Conservation (phyloP, 2,329 filamentous ascomycete genomes). For the Pseudogymnoascus sp. region DNA sequence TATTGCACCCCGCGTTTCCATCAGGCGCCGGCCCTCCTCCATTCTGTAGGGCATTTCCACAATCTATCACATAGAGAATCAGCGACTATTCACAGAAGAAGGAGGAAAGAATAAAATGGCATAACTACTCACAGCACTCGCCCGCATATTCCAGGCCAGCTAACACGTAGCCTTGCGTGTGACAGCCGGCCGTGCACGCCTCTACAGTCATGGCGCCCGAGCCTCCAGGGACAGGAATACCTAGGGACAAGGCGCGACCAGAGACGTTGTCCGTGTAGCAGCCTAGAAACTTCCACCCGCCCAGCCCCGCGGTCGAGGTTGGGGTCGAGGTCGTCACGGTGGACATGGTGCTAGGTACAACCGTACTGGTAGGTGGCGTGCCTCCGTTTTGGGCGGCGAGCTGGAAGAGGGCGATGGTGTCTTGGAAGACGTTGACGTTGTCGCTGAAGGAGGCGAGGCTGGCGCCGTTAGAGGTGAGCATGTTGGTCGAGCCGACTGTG, state of each 20-base stretch:
- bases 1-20: background rate
- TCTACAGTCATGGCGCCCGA: conserved; percentile 17
- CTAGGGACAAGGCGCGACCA: background rate
- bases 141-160: conserved; percentile 40
- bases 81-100: background rate
- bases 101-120: conserved; percentile 20
- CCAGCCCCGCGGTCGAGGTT: background rate
- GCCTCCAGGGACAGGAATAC: conserved; percentile 1
- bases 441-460: conserved; percentile 12
- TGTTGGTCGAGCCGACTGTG: conserved; percentile 20
- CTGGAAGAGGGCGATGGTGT: conserved; percentile 18
- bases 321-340: background rate
- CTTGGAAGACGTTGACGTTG: conserved; percentile 18
- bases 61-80: background rate
- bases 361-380: background rate
- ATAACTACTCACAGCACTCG: conserved; percentile 32
- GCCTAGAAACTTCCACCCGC: background rate
- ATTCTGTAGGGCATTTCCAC: conserved; percentile 14
- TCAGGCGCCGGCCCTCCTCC: background rate
- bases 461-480: conserved; percentile 18
- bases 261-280: conserved; percentile 9
- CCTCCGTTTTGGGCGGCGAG: background rate
- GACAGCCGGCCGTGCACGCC: conserved; percentile 19
- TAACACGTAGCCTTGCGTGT: conserved; percentile 29
- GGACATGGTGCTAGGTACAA: background rate